Evolutionary conservation across 2,329 filamentous ascomycete genomes (phyloP).

Genomic region (Beauveria rudraprayagi): DNA sequence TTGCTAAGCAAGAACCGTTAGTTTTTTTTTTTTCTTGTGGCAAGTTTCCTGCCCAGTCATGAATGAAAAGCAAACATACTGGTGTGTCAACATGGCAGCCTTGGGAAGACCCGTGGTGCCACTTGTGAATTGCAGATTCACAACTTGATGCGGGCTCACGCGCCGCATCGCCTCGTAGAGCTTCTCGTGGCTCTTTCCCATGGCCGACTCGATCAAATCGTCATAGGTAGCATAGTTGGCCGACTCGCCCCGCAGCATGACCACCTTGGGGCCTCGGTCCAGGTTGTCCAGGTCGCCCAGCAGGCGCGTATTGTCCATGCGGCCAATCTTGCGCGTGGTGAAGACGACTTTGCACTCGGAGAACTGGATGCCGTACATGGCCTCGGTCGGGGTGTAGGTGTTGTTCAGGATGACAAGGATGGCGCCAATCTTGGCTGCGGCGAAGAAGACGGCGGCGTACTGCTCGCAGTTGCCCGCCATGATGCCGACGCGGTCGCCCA

Average conservation of each 20-base stretch:
- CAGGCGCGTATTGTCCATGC: conserved; percentile 53
- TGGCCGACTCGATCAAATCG: conserved; percentile 46
- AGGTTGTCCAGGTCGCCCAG: conserved; percentile 44
- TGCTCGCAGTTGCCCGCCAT: conserved; percentile 76
- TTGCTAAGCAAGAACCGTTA: conserved; percentile 31
- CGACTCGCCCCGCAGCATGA: conserved; percentile 52
- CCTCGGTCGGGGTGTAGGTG: conserved; percentile 68
- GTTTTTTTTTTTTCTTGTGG: background rate
- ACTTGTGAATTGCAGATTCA: conserved; percentile 68
- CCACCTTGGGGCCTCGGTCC: conserved; percentile 39
- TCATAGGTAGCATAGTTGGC: conserved; percentile 52
- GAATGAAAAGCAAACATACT: conserved; percentile 33
- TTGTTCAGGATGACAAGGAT: conserved; percentile 75
- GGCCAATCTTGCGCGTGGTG: conserved; percentile 61
- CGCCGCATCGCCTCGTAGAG: conserved; percentile 45
- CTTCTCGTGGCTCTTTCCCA: conserved; percentile 37
- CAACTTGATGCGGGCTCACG: conserved; percentile 58
- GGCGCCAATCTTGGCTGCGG: conserved; percentile 57
- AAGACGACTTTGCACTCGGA: conserved; percentile 67
- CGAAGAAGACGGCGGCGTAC: conserved; percentile 71
- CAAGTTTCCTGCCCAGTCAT: background rate
- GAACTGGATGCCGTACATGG: conserved; percentile 62
- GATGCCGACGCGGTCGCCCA: conserved; percentile 64
- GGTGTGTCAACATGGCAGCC: conserved; percentile 66
- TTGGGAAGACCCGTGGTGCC: conserved; percentile 69